phyloP scores from a whole-genome alignment of 768 basidiomycete genomes.

The Lactifluus subvellereus region DNA sequence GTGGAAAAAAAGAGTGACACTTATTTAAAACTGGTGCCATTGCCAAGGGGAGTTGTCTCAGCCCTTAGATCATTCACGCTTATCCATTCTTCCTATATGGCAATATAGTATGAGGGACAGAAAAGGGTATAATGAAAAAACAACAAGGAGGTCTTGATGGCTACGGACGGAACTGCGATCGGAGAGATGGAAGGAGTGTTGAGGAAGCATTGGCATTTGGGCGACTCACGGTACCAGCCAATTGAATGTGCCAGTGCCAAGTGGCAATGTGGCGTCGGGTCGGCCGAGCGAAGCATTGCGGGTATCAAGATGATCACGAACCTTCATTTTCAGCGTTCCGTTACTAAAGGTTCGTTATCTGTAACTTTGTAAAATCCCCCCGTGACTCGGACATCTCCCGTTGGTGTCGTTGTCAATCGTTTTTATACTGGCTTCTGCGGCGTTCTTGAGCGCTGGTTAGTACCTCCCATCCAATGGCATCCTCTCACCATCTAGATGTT shows the following conservation, averaged over 20 bases:
- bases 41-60: background rate
- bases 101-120: background rate
- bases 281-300: background rate
- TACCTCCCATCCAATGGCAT: background rate
- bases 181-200: background rate
- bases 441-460: background rate
- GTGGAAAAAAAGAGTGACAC: background rate
- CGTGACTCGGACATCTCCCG: background rate
- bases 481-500: background rate
- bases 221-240: background rate
- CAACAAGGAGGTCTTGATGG: background rate
- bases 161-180: background rate
- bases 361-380: background rate
- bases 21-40: background rate
- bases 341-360: background rate
- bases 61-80: background rate
- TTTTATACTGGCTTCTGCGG: background rate
- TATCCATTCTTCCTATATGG: background rate
- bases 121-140: background rate
- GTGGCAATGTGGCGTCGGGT: background rate
- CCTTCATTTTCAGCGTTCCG: background rate
- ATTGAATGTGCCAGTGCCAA: background rate
- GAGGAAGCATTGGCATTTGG: background rate
- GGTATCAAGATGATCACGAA: background rate
- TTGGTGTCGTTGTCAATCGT: background rate